Evolutionary conservation across 78 protist species (phyloP).

Genomic region (Emiliania huxleyi): DNA sequence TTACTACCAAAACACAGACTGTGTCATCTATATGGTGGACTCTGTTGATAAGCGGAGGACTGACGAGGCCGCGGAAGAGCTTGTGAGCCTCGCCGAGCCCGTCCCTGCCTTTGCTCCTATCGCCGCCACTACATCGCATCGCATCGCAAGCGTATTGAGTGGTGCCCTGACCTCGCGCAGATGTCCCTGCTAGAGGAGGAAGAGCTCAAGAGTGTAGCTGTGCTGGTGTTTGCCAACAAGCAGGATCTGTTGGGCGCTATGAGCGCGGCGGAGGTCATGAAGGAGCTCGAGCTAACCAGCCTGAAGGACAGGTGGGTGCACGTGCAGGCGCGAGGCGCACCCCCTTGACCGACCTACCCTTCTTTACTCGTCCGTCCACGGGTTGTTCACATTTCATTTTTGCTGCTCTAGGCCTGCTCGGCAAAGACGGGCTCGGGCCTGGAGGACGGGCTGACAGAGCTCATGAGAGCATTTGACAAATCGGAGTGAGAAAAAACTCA

Average conservation of each 20-base stretch:
- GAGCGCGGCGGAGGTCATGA: constrained; percentile 36
- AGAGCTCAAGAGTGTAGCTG: constrained; percentile 51
- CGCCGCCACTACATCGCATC: background rate
- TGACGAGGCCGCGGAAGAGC: constrained; percentile 67
- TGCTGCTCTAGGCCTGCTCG: constrained; percentile 64
- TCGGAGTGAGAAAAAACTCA: too few relatives aligned
- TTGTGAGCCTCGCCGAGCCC: background rate
- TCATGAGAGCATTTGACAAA: too few relatives aligned
- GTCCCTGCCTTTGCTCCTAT: background rate
- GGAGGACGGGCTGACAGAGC: constrained; percentile 65
- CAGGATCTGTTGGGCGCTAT: constrained; percentile 71
- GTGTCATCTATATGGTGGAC: constrained; percentile 66
- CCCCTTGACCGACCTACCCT: background rate
- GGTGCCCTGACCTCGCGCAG: too few relatives aligned
- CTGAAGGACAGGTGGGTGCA: constrained; percentile 15
- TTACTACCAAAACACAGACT: constrained; percentile 75
- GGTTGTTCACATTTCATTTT: background rate
- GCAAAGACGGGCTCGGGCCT: constrained; percentile 77
- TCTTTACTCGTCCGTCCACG: background rate
- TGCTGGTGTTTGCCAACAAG: constrained; percentile 79
- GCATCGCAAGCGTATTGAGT: background rate
- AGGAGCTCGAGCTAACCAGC: background rate
- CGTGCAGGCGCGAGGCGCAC: background rate
- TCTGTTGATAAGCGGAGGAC: constrained; percentile 48
- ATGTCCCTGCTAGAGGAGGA: constrained; percentile 15